Percentiles rank a stretch among this genome's conserved stretches.
Conservation (phyloP, 129 eudicot genomes). For the Tagetes patula region DNA sequence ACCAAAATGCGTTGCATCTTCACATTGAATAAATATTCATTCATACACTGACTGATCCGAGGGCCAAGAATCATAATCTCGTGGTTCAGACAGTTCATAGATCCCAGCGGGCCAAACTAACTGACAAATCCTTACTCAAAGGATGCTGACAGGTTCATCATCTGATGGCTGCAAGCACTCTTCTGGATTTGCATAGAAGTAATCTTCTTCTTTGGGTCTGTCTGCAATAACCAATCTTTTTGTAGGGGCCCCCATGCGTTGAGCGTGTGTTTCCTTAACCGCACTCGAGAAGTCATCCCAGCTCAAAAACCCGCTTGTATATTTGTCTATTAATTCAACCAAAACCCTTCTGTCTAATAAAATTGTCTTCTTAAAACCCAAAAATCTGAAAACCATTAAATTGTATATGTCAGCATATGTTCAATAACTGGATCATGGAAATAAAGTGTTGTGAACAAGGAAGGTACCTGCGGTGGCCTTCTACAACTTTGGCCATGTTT, state of each 20-base stretch:
- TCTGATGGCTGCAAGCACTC: conserved; percentile 78
- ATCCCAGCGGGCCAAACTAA: conserved; percentile 16
- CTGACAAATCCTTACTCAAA: conserved; percentile 20
- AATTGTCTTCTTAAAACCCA: conserved; percentile 88
- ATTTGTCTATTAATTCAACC: conserved; percentile 83
- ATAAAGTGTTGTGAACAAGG: neutral
- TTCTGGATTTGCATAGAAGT: conserved; percentile 85
- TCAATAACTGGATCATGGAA: neutral
- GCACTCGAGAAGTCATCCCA: conserved; percentile 89
- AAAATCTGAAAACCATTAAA: conserved; percentile 46
- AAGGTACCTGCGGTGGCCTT: conserved; percentile 92
- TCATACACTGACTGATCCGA: neutral
- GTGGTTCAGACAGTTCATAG: conserved; percentile 19
- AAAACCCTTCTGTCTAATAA: conserved; percentile 66
- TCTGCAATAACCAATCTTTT: conserved; percentile 81
- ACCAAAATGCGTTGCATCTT: conserved; percentile 21
- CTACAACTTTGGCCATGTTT: conserved; percentile 98
- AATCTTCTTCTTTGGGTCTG: conserved; percentile 94
- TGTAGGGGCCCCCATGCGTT: conserved; percentile 80
- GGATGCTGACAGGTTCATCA: conserved; percentile 49
- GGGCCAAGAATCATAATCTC: conserved; percentile 19
- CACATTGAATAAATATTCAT: conserved; percentile 11
- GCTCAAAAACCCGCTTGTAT: conserved; percentile 51
- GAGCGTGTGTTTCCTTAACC: conserved; percentile 68
- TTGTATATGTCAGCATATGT: too few relatives aligned